Evolutionary conservation across 2,329 filamentous ascomycete genomes (phyloP).

Genomic region (Pyricularia grisea): DNA sequence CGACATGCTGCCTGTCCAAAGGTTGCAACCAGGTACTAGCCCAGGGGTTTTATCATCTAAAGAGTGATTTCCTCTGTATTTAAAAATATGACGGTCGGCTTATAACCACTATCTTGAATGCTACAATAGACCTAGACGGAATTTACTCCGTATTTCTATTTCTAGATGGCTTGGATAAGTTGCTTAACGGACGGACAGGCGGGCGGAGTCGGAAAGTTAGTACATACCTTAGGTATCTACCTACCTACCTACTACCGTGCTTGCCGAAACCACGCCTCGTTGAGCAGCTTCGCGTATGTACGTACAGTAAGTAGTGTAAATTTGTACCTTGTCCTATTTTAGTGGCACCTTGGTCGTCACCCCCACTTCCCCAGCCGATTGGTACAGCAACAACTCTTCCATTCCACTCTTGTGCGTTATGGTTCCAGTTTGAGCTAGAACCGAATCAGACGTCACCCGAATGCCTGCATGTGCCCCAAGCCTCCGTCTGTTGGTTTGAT

Average conservation of each 20-base stretch:
- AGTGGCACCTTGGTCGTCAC: neutral
- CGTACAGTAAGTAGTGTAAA: too few relatives aligned
- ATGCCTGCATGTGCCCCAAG: neutral
- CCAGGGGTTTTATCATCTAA: too few relatives aligned
- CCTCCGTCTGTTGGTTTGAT: neutral
- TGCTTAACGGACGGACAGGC: neutral
- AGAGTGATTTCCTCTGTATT: too few relatives aligned
- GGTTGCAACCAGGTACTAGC: too few relatives aligned
- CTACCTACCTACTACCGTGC: too few relatives aligned
- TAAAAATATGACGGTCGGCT: too few relatives aligned
- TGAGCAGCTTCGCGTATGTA: neutral
- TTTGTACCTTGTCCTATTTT: neutral
- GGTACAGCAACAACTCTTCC: neutral
- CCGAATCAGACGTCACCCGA: neutral
- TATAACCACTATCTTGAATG: too few relatives aligned
- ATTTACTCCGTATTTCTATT: too few relatives aligned
- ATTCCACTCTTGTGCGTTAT: neutral
- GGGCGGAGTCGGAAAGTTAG: neutral
- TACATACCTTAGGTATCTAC: too few relatives aligned
- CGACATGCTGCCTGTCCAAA: neutral
- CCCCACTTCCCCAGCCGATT: neutral
- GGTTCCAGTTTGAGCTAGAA: neutral
- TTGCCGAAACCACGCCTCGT: neutral
- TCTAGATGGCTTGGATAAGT: too few relatives aligned
- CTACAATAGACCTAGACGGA: too few relatives aligned